Evolutionary conservation across 768 basidiomycete species (phyloP).

Genomic region (Phylloporus sp.): DNA sequence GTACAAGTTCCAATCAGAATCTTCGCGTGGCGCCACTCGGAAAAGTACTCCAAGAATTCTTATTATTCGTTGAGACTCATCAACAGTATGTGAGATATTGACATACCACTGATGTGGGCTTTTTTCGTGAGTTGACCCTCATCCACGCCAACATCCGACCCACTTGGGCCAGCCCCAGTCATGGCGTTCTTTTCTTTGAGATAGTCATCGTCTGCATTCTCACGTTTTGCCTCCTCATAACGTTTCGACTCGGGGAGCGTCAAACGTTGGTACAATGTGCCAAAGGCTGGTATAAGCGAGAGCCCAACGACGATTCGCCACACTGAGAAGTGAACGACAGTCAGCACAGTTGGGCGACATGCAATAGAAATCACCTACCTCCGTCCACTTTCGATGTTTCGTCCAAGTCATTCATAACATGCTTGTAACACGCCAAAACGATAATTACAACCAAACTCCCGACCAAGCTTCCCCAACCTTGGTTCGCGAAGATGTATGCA

Average conservation of each 20-base stretch:
- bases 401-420: constrained; percentile 55
- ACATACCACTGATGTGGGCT: constrained; percentile 49
- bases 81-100: neutral
- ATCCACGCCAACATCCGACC: neutral
- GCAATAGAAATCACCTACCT: constrained; percentile 37
- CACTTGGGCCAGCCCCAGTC: neutral
- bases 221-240: constrained; percentile 40
- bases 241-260: constrained; percentile 68
- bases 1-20: constrained; percentile 61
- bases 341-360: neutral
- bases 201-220: constrained; percentile 27
- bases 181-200: constrained; percentile 31
- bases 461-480: constrained; percentile 73
- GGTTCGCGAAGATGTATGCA: constrained; percentile 72
- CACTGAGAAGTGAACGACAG: constrained; percentile 30
- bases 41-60: constrained; percentile 69
- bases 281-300: constrained; percentile 71
- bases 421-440: constrained; percentile 59
- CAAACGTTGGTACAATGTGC: constrained; percentile 70
- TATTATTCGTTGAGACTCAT: neutral
- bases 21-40: constrained; percentile 67
- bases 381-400: constrained; percentile 67
- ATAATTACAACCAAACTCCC: constrained; percentile 62
- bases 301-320: constrained; percentile 77
- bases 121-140: constrained; percentile 36